phyloP scores from a whole-genome alignment of 2,329 filamentous ascomycete species.

The Aspergillus sp. region DNA sequence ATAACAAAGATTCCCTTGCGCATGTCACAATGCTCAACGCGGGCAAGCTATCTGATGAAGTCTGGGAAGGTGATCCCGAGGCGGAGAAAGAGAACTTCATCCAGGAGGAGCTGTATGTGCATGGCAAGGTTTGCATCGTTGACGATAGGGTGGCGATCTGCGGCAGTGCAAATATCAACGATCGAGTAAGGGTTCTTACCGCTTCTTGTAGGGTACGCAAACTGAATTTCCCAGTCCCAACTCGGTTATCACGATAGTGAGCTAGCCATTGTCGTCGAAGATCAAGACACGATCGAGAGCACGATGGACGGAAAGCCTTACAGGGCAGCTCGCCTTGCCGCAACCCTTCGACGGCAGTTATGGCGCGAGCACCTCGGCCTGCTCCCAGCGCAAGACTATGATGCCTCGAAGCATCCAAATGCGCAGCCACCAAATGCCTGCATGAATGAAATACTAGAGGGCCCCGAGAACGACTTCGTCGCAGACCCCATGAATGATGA shows the following conservation, averaged over 20 bases:
- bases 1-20: slow-evolving; percentile 63
- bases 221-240: slow-evolving; percentile 60
- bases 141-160: slow-evolving; percentile 83
- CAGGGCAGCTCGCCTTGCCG: slow-evolving; percentile 74
- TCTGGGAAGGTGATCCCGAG: slow-evolving; percentile 75
- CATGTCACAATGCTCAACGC: slow-evolving; percentile 80
- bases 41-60: slow-evolving; percentile 67
- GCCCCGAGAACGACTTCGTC: slow-evolving; percentile 69
- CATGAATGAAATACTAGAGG: slow-evolving; percentile 76
- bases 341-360: slow-evolving; percentile 79
- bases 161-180: slow-evolving; percentile 73
- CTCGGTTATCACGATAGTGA: slow-evolving; percentile 84
- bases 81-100: slow-evolving; percentile 86
- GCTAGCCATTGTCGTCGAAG: slow-evolving; percentile 87
- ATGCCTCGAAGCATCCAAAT: slow-evolving; percentile 71
- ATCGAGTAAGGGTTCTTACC: slow-evolving; percentile 50
- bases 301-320: slow-evolving; percentile 75
- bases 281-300: slow-evolving; percentile 70
- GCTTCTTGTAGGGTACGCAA: neutral
- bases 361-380: slow-evolving; percentile 92
- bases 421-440: slow-evolving; percentile 73
- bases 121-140: slow-evolving; percentile 82
- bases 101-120: slow-evolving; percentile 94
- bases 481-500: slow-evolving; percentile 71
- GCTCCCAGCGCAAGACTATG: slow-evolving; percentile 71